Evolutionary conservation across 306 rosid genomes (phyloP).

Genomic region (Prunus mira): DNA sequence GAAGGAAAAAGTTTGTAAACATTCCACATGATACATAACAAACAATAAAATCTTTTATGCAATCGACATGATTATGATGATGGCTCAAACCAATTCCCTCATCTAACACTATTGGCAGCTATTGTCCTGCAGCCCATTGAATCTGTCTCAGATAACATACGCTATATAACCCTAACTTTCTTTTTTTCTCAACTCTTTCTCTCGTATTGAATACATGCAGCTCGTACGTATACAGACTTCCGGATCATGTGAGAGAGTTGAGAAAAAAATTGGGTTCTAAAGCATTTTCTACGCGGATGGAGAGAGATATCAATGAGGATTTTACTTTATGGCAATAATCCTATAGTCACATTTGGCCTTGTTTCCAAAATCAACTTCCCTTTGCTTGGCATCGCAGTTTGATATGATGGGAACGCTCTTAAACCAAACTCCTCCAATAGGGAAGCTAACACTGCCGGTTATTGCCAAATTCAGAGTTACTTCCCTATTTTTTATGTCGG

Average conservation of each 20-base stretch:
- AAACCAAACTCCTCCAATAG: slow-evolving; percentile 18
- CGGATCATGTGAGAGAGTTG: not conserved
- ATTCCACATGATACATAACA: not conserved
- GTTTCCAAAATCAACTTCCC: slow-evolving; percentile 36
- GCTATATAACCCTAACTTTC: no score
- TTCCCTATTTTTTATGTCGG: slow-evolving; percentile 22
- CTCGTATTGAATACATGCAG: not conserved
- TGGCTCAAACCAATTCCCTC: not conserved
- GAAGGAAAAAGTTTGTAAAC: not conserved
- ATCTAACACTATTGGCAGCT: not conserved
- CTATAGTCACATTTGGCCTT: slow-evolving; percentile 33
- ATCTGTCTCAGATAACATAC: not conserved
- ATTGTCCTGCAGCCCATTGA: not conserved
- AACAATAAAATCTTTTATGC: not conserved
- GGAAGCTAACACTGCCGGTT: slow-evolving; percentile 32
- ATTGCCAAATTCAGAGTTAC: slow-evolving; percentile 27
- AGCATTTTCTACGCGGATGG: no score
- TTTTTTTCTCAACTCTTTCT: no score
- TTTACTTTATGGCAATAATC: slow-evolving; percentile 13
- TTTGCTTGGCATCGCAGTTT: slow-evolving; percentile 21
- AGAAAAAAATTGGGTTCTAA: not conserved
- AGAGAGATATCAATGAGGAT: not conserved
- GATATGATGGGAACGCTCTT: slow-evolving; percentile 21
- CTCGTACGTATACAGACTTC: not conserved
- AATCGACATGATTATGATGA: not conserved